These are phyloP conservation scores for Tulasnella sp. DNA, from an alignment of 768 basidiomycete genomes.

Conservation along the genomic window DNA sequence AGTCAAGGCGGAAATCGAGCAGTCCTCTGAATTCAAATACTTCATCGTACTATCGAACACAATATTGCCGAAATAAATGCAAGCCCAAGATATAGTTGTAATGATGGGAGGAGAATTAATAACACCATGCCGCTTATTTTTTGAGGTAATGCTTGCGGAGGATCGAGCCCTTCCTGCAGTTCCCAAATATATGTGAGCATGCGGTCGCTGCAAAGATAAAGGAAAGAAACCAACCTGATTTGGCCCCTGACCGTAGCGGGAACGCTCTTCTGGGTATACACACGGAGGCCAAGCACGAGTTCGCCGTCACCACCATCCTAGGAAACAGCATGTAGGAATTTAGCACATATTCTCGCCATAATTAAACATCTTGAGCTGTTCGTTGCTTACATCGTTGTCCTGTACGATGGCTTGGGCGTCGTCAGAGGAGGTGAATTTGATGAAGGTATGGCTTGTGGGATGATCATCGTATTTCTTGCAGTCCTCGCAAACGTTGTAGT, in stretches of 20 bases:
- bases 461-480: constrained; percentile 13
- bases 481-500: constrained; percentile 6
- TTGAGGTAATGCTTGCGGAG: constrained; percentile 8
- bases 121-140: neutral
- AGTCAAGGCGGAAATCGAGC: neutral
- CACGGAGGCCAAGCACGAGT: constrained; percentile 22
- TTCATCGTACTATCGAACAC: neutral
- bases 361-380: neutral
- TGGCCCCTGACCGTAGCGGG: constrained; percentile 17
- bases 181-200: neutral
- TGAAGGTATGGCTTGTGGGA: neutral
- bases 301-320: constrained; percentile 10
- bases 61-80: neutral
- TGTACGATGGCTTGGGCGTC: constrained; percentile 1
- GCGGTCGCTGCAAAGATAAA: neutral
- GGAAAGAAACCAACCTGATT: neutral
- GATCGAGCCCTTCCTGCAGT: constrained; percentile 9
- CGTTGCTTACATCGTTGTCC: neutral
- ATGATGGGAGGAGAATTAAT: neutral
- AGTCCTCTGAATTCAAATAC: neutral
- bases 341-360: neutral
- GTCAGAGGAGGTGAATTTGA: neutral
- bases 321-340: neutral
- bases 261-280: constrained; percentile 13
- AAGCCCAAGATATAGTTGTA: neutral